phyloP scores from a whole-genome alignment of 1,284 basidiomycete genomes.

The Meripilus lineatus region DNA sequence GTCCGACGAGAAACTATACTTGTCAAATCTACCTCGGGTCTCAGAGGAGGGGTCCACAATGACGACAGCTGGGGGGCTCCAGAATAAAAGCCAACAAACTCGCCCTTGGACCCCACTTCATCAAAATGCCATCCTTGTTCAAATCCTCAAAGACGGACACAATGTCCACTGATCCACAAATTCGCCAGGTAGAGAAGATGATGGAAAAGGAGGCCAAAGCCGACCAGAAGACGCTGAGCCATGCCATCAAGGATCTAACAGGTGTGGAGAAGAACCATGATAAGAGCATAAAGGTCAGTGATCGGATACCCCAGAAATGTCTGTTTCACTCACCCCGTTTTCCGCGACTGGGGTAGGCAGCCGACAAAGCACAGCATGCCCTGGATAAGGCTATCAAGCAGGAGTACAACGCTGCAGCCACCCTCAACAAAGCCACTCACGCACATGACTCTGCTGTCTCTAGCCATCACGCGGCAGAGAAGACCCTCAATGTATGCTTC shows the following conservation, averaged over 20 bases:
- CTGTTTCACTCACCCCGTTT: no score
- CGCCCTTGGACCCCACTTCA: no score
- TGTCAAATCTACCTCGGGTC: no score
- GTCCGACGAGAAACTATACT: no score
- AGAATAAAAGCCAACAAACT: no score
- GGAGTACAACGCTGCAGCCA: constrained; percentile 40
- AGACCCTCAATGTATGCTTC: constrained; percentile 38
- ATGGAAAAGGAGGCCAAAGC: constrained; percentile 40
- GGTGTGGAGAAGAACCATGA: constrained; percentile 40
- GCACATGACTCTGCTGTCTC: constrained; percentile 43
- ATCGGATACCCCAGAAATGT: no score
- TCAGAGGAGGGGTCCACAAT: no score
- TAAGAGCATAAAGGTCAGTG: constrained; percentile 43
- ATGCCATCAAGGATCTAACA: constrained; percentile 42
- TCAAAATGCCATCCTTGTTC: constrained; percentile 23
- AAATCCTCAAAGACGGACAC: constrained; percentile 15
- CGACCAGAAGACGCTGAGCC: constrained; percentile 42
- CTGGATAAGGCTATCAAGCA: constrained; percentile 44
- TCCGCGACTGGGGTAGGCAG: constrained; percentile 32
- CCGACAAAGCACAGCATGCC: constrained; percentile 37
- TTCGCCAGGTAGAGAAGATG: constrained; percentile 43
- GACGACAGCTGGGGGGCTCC: no score
- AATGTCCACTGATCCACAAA: constrained; percentile 20
- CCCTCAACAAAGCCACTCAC: constrained; percentile 44
- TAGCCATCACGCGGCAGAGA: constrained; percentile 37